Base-by-base conservation (phyloP, 176 grass and related monocot species). In the Thalia dealbata region DNA sequence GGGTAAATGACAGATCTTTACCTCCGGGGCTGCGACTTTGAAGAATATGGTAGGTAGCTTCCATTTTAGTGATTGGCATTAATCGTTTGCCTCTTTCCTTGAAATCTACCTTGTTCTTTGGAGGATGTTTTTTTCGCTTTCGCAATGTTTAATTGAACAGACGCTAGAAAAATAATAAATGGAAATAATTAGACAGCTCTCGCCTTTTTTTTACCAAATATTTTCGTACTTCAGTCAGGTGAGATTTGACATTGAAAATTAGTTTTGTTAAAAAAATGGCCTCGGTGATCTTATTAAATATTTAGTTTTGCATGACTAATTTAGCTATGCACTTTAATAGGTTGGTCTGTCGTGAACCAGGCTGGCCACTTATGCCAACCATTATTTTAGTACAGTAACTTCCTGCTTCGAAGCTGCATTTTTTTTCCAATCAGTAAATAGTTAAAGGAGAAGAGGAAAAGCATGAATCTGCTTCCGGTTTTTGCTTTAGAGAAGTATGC, bases 381-480 rank as follows among this genome's bases (percentile, higher is more conserved):
- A 14, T 48, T 79, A 62, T 24, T 24, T 22, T 41, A 61, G 11
- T 42, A 58, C 25, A 56, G 24, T 27, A 24, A 19, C 41, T 30
- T 52, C 30, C n/a, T 67, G 21, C 29, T 58, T 46, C 64, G 44
- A 43, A 48, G 38, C 65, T 62, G 14, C 54, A 50, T 46, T n/a
- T 24, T 52, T 78, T 71, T 50, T 32, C 46, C 16, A 32, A 26
- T 63, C 15, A 21, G 14, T 9, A 50, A 43, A 21, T 23, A 21
- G 35, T 38, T 12, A 35, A 15, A 18, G 24, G 9, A 24, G 26
- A 24, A 60, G 25, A 26, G 16, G 35, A 45, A 43, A 75, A 75
- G 73, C n/a, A 26, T 44, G 32, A 75, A 10, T 61, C 32, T 71
- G 26, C 19, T 78, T 78, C 69, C 32, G 4, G 55, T 32, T 55